A percentile compares a stretch with the other conserved stretches of the same genome.
Evolutionary conservation across 1,139 yeast genomes (phyloP).

Genomic region (Scheffersomyces cryptocercus): DNA sequence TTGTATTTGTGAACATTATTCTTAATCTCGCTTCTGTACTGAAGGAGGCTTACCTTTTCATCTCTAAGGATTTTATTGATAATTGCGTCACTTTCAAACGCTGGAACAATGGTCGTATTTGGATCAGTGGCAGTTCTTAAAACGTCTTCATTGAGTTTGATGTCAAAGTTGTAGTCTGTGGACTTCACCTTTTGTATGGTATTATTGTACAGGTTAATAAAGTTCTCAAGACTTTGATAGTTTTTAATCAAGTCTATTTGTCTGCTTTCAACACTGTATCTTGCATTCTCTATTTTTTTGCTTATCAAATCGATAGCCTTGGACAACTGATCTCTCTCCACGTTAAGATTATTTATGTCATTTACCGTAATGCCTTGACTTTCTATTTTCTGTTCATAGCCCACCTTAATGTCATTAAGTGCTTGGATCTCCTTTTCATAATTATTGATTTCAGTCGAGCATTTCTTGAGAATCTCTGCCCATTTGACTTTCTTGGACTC

Average conservation of each 20-base stretch:
- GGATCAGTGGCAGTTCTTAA: constrained; percentile 20
- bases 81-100: constrained; percentile 30
- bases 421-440: constrained; percentile 46
- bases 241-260: constrained; percentile 49
- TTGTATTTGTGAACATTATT: constrained; percentile 53
- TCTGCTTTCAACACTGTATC: constrained; percentile 42
- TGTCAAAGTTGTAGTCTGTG: constrained; percentile 25
- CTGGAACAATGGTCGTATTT: constrained; percentile 19
- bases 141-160: constrained; percentile 23
- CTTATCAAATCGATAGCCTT: constrained; percentile 55
- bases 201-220: constrained; percentile 57
- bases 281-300: constrained; percentile 38
- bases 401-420: constrained; percentile 46
- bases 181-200: constrained; percentile 47
- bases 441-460: constrained; percentile 52
- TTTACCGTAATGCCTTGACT: constrained; percentile 60
- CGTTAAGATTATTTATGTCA: constrained; percentile 62
- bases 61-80: constrained; percentile 37
- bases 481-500: constrained; percentile 65
- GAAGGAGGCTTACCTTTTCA: constrained; percentile 40
- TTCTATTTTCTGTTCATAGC: constrained; percentile 48
- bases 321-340: constrained; percentile 60
- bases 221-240: constrained; percentile 51
- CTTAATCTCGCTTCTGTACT: constrained; percentile 50
- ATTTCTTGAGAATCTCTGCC: constrained; percentile 56